Evolutionary conservation across 2,329 filamentous ascomycete species (phyloP).

Genomic region (Chaetomium sp.): DNA sequence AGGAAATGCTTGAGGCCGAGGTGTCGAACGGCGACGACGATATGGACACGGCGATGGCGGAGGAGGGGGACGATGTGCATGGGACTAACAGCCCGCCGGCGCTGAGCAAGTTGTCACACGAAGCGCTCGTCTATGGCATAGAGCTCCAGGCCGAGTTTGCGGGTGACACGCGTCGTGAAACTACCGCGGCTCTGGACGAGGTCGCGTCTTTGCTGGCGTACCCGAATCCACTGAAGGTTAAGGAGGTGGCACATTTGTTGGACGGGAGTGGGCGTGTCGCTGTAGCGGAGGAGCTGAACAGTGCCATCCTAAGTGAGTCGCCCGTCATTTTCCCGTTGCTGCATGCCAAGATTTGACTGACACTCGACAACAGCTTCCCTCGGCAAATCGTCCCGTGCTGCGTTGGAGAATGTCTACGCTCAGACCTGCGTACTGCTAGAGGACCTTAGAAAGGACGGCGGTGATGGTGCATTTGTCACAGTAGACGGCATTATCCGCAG

Average conservation of each 20-base stretch:
- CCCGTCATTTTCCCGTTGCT: neutral
- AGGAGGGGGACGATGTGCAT: constrained; percentile 36
- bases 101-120: neutral
- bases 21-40: constrained; percentile 44
- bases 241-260: constrained; percentile 68
- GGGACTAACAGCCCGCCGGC: constrained; percentile 15
- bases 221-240: constrained; percentile 67
- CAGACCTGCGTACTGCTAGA: constrained; percentile 84
- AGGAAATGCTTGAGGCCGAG: constrained; percentile 52
- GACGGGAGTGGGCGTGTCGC: constrained; percentile 66
- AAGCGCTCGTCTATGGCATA: constrained; percentile 65
- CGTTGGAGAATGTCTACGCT: constrained; percentile 76
- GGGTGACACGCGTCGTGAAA: constrained; percentile 61
- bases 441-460: constrained; percentile 71
- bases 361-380: constrained; percentile 59
- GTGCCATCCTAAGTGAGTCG: constrained; percentile 74
- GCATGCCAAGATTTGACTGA: neutral
- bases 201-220: constrained; percentile 89
- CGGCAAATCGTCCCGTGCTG: constrained; percentile 81
- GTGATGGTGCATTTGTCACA: constrained; percentile 74
- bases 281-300: constrained; percentile 90
- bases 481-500: constrained; percentile 44
- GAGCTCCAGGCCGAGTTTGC: constrained; percentile 71
- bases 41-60: constrained; percentile 42
- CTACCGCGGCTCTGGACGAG: constrained; percentile 68